These are phyloP conservation scores for Penicillium steckii DNA, from an alignment of 495 filamentous ascomycete genomes.

Conservation along the genomic window DNA sequence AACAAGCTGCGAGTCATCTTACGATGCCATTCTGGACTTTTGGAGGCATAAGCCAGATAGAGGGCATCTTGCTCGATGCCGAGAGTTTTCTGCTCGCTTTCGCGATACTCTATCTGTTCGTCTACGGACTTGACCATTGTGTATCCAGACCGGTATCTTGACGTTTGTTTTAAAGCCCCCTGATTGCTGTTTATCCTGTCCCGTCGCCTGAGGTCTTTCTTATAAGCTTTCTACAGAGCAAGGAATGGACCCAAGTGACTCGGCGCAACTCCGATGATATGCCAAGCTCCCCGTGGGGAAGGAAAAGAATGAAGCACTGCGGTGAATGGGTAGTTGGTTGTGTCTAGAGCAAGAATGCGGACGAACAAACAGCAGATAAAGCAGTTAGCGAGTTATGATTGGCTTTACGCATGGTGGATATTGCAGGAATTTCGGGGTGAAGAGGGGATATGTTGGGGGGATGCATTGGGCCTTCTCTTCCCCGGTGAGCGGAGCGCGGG, in stretches of 20 bases:
- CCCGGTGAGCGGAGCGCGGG: constrained; percentile 8
- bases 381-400: not conserved
- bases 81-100: constrained; percentile 9
- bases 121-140: constrained; percentile 13
- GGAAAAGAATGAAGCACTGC: not conserved
- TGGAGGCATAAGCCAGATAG: constrained; percentile 31
- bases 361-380: not conserved
- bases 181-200: not conserved
- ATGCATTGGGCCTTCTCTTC: not conserved
- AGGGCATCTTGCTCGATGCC: constrained; percentile 25
- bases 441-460: not conserved
- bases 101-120: constrained; percentile 17
- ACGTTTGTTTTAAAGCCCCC: not conserved
- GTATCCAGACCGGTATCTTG: not conserved
- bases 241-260: not conserved
- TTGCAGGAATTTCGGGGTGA: not conserved
- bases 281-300: constrained; percentile 5
- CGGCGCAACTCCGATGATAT: constrained; percentile 17
- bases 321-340: not conserved
- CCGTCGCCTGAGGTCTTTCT: not conserved
- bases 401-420: constrained; percentile 1
- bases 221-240: not conserved
- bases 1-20: constrained; percentile 40
- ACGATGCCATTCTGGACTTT: constrained; percentile 34
- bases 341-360: not conserved